Base-by-base conservation (phyloP, 345 rosid species). In the Zanthoxylum bungeanum region DNA sequence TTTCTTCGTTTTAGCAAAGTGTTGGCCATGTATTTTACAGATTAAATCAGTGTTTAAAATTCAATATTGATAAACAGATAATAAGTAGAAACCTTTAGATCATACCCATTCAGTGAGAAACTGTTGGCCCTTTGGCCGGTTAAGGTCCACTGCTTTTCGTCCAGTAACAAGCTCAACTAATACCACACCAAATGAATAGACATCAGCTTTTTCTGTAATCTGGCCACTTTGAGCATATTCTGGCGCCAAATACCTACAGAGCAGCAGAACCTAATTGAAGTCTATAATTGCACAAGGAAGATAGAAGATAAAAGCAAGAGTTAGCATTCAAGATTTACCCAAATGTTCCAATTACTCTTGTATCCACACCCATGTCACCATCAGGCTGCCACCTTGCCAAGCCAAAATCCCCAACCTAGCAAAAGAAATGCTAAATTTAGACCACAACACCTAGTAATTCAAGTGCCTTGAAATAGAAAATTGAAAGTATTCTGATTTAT, bases 301-400 rank as follows among this genome's bases (percentile, higher is more conserved):
- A 57, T n/a, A 27, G 31, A 72, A 70, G 49, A 14, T 21, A 49
- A 37, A 62, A 64, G 57, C n/a, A 71, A 75, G 60, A 33, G 31
- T 56, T 66, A 31, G 56, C 33, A 24, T 39, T 70, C 44, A 60
- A 75, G 61, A 72, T 77, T n/a, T 85, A 95, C 99, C 99, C 99
- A 55, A 96, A 93, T 34, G 99, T 96, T 79, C 99, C 98, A 50
- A 96, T 96, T 37, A 96, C 99, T 80, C 99, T 85, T 31, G 99
- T 96, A 51, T 93, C 97, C 65, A 89, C 97, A 49, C 97, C 98
- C 14, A 82, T 83, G 74, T 91, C 93, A n/a, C 97, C 99, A 83
- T 96, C 96, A 73, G 99, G 99, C 75, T 96, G 99, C 99, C 99
- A 96, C 80, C 99, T 86, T n/a, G 98, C 99, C 8, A 96, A 80